Evolutionary conservation across 1,139 yeast genomes (phyloP).

Genomic region (Candida glucosophila): DNA sequence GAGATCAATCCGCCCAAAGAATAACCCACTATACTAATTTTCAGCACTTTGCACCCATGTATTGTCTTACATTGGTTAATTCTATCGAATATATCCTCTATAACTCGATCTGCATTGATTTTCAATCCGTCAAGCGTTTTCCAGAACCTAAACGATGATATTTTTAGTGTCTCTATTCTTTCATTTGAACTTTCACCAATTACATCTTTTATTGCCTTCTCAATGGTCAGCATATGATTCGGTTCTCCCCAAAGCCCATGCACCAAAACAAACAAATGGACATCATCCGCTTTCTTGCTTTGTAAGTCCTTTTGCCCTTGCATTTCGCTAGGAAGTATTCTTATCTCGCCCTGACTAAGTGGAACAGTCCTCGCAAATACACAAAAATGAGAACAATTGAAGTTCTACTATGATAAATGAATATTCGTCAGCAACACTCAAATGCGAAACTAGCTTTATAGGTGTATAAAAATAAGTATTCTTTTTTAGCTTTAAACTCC

Average conservation of each 20-base stretch:
- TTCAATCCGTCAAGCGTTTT: conserved; percentile 82
- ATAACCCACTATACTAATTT: conserved; percentile 36
- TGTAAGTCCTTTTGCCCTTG: too few species aligned
- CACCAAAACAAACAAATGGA: conserved; percentile 68
- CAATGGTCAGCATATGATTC: conserved; percentile 57
- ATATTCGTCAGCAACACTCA: too few species aligned
- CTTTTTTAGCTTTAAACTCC: too few species aligned
- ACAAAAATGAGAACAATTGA: too few species aligned
- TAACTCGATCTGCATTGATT: conserved; percentile 59
- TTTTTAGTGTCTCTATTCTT: conserved; percentile 49
- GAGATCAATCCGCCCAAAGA: conserved; percentile 36
- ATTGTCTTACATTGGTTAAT: conserved; percentile 41
- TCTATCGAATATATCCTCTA: conserved; percentile 53
- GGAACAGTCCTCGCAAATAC: too few species aligned
- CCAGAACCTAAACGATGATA: conserved; percentile 64
- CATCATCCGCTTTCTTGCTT: conserved; percentile 9
- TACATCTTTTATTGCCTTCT: conserved; percentile 38
- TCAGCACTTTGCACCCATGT: conserved; percentile 25
- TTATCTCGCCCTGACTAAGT: too few species aligned
- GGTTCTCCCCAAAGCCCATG: conserved; percentile 92
- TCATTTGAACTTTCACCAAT: conserved; percentile 26
- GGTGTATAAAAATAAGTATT: too few species aligned
- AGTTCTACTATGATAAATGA: too few species aligned
- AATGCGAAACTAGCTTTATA: too few species aligned
- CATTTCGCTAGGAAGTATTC: too few species aligned